These are phyloP conservation scores for Penicillium sp. DNA, from an alignment of 2,329 filamentous ascomycete species.

Conservation along the genomic window DNA sequence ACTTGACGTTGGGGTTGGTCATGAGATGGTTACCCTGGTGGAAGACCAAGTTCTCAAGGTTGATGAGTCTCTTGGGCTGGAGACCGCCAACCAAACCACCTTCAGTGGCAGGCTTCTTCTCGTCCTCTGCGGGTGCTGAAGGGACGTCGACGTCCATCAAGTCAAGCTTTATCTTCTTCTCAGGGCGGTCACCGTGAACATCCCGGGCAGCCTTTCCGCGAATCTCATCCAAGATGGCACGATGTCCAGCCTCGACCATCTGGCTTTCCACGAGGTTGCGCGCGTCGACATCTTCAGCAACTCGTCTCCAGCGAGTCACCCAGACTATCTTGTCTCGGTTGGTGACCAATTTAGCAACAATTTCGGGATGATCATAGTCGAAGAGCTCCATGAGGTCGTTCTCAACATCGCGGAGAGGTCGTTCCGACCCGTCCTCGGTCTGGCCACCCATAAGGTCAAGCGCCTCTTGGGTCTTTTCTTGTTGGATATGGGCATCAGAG, in stretches of 20 bases:
- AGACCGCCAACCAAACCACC: constrained; percentile 73
- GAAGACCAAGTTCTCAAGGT: constrained; percentile 92
- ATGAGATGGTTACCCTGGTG: constrained; percentile 98
- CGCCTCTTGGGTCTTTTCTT: constrained; percentile 83
- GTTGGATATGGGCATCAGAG: constrained; percentile 84
- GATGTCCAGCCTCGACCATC: constrained; percentile 83
- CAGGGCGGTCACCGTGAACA: constrained; percentile 56
- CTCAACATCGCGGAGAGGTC: constrained; percentile 84
- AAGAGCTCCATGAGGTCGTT: constrained; percentile 98
- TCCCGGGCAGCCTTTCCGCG: constrained; percentile 61
- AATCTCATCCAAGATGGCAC: constrained; percentile 82
- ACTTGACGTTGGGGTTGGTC: constrained; percentile 94
- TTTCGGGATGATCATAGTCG: constrained; percentile 91
- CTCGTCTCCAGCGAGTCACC: constrained; percentile 81
- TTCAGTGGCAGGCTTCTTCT: constrained; percentile 54
- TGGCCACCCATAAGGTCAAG: constrained; percentile 76
- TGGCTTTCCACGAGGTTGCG: constrained; percentile 77
- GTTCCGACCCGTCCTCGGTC: constrained; percentile 70
- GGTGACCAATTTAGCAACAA: constrained; percentile 83
- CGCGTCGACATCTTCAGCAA: constrained; percentile 70
- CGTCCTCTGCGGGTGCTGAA: constrained; percentile 51
- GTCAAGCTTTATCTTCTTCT: constrained; percentile 77
- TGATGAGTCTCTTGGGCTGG: constrained; percentile 81
- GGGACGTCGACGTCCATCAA: constrained; percentile 83
- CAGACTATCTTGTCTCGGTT: constrained; percentile 94